Evolutionary conservation across 2,329 filamentous ascomycete species (phyloP).

Genomic region (Clonostachys chloroleuca): DNA sequence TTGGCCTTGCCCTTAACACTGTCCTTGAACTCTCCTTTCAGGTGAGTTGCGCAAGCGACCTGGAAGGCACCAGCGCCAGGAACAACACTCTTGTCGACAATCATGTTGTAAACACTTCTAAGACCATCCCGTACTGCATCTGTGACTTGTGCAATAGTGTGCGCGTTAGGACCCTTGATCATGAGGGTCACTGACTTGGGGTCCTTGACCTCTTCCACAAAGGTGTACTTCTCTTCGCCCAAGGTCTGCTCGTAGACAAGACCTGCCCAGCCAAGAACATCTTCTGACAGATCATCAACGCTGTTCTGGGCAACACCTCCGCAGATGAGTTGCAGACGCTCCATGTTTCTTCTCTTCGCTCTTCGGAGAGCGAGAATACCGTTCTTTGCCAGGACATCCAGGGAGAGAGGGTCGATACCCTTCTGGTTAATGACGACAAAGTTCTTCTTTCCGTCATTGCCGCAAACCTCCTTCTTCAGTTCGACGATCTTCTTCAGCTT

Average conservation of each 20-base stretch:
- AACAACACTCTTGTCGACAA: constrained; percentile 94
- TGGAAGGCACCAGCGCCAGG: constrained; percentile 95
- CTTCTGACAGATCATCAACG: constrained; percentile 85
- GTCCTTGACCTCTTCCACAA: constrained; percentile 97
- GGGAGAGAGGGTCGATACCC: constrained; percentile 92
- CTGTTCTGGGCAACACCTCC: constrained; percentile 92
- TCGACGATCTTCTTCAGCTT: constrained; percentile 98
- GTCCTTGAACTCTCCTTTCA: constrained; percentile 81
- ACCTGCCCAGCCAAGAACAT: constrained; percentile 91
- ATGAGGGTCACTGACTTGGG: constrained; percentile 96
- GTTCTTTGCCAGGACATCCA: constrained; percentile 97
- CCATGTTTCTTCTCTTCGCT: constrained; percentile 98
- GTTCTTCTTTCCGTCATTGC: constrained; percentile 85
- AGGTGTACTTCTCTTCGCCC: constrained; percentile 98
- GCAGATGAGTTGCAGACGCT: constrained; percentile 90
- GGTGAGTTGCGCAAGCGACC: constrained; percentile 82
- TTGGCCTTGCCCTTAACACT: constrained; percentile 97
- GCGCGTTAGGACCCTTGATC: constrained; percentile 96
- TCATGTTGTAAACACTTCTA: constrained; percentile 98
- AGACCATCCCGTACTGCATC: constrained; percentile 94
- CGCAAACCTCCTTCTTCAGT: constrained; percentile 96
- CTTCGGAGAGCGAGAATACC: constrained; percentile 90
- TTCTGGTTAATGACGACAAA: constrained; percentile 99
- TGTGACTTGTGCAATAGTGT: constrained; percentile 95
- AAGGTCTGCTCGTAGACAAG: constrained; percentile 96